These are phyloP conservation scores for Alternaria ventricosa DNA, from an alignment of 2,329 filamentous ascomycete species.

Conservation along the genomic window DNA sequence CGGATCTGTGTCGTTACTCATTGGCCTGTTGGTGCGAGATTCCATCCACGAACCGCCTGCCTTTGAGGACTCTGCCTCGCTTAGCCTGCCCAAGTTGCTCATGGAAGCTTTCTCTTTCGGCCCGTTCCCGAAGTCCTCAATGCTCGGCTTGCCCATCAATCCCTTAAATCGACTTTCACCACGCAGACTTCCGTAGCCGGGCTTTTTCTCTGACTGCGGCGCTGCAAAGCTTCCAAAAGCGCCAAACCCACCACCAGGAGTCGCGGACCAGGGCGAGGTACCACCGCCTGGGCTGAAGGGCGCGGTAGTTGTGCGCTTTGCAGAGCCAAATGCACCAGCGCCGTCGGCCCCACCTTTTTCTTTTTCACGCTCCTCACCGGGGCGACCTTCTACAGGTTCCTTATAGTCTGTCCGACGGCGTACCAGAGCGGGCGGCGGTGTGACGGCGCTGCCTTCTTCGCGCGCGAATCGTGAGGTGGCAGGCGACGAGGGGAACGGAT, in stretches of 20 bases:
- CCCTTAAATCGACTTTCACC: constrained; percentile 87
- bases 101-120: constrained; percentile 63
- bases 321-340: constrained; percentile 56
- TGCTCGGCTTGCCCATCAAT: constrained; percentile 77
- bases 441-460: constrained; percentile 68
- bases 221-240: constrained; percentile 89
- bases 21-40: constrained; percentile 55
- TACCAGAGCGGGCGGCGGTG: constrained; percentile 65
- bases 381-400: constrained; percentile 53
- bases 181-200: constrained; percentile 68
- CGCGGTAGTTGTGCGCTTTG: constrained; percentile 64
- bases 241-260: constrained; percentile 70
- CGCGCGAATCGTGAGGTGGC: constrained; percentile 66
- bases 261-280: constrained; percentile 65
- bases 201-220: constrained; percentile 69
- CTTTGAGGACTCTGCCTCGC: constrained; percentile 57
- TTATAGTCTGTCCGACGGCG: constrained; percentile 68
- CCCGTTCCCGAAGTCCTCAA: constrained; percentile 65
- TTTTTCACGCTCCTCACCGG: constrained; percentile 59
- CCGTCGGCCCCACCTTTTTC: constrained; percentile 53
- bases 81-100: constrained; percentile 60
- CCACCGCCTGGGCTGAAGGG: constrained; percentile 60
- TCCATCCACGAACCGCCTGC: constrained; percentile 60
- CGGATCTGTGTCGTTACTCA: constrained; percentile 73
- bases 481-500: constrained; percentile 65